Percentiles rank a stretch among this genome's conserved stretches.
Conservation (phyloP, 371 early-diverging fungal species). For the Mucor indicus region DNA sequence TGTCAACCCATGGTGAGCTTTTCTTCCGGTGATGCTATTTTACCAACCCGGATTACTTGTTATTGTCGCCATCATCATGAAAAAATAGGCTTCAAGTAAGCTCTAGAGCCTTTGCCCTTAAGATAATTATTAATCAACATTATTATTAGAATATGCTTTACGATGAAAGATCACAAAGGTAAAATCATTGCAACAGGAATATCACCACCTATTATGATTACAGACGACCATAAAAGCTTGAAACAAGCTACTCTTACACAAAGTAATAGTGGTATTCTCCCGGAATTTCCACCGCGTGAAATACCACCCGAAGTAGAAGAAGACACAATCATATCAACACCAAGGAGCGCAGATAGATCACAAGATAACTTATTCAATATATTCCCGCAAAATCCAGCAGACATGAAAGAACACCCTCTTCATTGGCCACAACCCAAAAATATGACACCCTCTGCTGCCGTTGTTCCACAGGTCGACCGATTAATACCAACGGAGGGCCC, state of each 20-base stretch:
- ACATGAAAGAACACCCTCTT: too few relatives aligned
- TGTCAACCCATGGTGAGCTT: slow-evolving; percentile 79
- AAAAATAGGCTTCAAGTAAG: slow-evolving; percentile 77
- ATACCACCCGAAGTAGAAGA: too few relatives aligned
- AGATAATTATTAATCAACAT: too few relatives aligned
- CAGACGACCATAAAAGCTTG: slow-evolving; percentile 87
- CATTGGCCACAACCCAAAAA: too few relatives aligned
- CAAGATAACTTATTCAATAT: too few relatives aligned
- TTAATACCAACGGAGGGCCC: slow-evolving; percentile 75
- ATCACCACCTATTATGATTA: slow-evolving; percentile 88
- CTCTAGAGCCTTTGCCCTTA: too few relatives aligned
- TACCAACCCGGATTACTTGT: slow-evolving; percentile 90
- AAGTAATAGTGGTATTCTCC: too few relatives aligned
- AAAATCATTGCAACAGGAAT: slow-evolving; percentile 66
- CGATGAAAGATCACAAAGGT: slow-evolving; percentile 34
- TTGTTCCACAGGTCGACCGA: slow-evolving; percentile 37
- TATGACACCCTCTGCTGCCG: too few relatives aligned
- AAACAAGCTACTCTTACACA: slow-evolving; percentile 16
- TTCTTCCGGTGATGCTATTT: slow-evolving; percentile 74
- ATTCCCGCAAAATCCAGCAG: too few relatives aligned
- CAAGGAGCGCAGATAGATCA: slow-evolving; percentile 1
- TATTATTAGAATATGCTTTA: slow-evolving; percentile 68
- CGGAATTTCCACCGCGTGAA: too few relatives aligned
- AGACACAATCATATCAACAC: not conserved
- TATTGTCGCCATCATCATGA: slow-evolving; percentile 92